Base-by-base conservation (phyloP, 768 basidiomycete genomes). In the Boletellus ananas region DNA sequence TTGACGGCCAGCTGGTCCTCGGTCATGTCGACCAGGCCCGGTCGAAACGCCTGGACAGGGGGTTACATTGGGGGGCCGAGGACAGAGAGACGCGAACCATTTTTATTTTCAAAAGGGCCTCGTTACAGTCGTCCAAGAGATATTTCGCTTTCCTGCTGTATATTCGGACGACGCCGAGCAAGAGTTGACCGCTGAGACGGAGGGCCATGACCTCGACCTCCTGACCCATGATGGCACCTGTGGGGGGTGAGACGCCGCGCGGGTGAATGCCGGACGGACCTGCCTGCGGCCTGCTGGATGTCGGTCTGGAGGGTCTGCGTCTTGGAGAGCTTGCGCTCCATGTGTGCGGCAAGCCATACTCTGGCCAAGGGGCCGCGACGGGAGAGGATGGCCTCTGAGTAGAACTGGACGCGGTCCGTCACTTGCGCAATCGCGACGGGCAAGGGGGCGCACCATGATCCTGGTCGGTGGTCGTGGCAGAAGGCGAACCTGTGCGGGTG, bases 261-360 rank as follows among this genome's bases (percentile, higher is more conserved):
- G 42, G 16, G 45, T 2, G 18, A n/a, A 12, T 7, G 4, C 2
- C 18, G 3, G 10, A 31, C 10, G 3, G 33, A 50, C 59, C 57
- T 58, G 86, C 91, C 90, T 58, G 95, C 92, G 47, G 90, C 89
- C 66, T 97, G 84, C 57, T 88, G 92, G 46, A 99, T 96, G 69
- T 96, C 91, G 1, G 94, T 94, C 63, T 94, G 90, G 2, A 96
- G 73, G 1, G 95, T 93, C 68, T 95, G 92, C 23, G 87, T 84
- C 71, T 98, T 99, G 59, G 90, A 93, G 62, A 99, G 84, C 74
- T 97, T 97, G 63, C 92, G 84, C 71, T 97, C 94, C 85, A 95
- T 94, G 77, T 97, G 95, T 2, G 96, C 95, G 36, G 95, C 94
- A 47, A 99, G 86, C 96, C 96, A 99, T 76, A 99, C 93, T 74